These are phyloP conservation scores for Rheum nobile DNA, from an alignment of 148 eudicot genomes.

Conservation along the genomic window DNA sequence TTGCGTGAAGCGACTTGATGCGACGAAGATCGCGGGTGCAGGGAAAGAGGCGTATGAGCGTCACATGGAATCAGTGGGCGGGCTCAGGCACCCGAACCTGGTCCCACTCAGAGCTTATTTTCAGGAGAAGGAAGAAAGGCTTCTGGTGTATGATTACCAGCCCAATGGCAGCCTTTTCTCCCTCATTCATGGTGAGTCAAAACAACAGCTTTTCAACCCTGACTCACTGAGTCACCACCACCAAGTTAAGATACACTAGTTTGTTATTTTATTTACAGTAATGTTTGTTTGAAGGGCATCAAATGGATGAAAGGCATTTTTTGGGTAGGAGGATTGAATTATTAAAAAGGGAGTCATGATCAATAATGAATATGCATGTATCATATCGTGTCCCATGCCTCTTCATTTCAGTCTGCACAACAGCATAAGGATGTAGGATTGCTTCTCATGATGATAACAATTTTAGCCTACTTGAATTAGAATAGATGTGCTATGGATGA, in stretches of 20 bases:
- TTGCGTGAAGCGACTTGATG: constrained; percentile 43
- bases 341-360: neutral
- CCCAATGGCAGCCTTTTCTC: constrained; percentile 46
- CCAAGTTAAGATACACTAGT: too few species aligned
- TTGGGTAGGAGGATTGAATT: neutral
- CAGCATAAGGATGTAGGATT: neutral
- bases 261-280: too few species aligned
- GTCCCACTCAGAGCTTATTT: constrained; percentile 45
- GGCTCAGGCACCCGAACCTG: constrained; percentile 51
- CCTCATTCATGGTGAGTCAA: constrained; percentile 44
- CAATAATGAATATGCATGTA: neutral
- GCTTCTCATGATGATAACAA: neutral
- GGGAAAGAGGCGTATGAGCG: constrained; percentile 37
- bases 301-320: neutral
- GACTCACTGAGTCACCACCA: too few species aligned
- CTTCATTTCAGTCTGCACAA: neutral
- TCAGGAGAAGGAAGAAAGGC: constrained; percentile 53
- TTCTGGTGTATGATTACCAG: constrained; percentile 58
- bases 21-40: constrained; percentile 22
- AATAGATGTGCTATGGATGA: neutral
- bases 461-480: neutral
- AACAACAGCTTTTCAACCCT: neutral
- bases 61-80: constrained; percentile 58
- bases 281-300: neutral
- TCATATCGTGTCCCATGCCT: neutral